Evolutionary conservation across 345 rosid species (phyloP).

Genomic region (Boechera stricta): DNA sequence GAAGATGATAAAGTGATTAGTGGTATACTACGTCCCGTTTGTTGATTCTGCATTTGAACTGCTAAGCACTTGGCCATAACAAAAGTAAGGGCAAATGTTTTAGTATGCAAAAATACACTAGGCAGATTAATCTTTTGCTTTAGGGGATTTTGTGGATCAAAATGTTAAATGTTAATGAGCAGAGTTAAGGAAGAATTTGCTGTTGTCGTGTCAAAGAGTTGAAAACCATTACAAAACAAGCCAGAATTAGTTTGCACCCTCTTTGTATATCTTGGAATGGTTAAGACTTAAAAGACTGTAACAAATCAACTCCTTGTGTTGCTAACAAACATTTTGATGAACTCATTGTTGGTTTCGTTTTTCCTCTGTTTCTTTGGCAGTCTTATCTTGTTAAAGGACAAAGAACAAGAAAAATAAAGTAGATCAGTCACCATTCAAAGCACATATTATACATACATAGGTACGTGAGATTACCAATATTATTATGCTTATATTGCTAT

Average conservation of each 20-base stretch:
- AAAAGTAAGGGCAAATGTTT: background rate
- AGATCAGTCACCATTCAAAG: slow-evolving; percentile 15
- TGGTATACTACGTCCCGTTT: slow-evolving; percentile 26
- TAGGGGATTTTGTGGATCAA: background rate
- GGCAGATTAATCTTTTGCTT: too few relatives aligned
- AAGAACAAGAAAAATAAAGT: slow-evolving; percentile 18
- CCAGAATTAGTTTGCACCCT: background rate
- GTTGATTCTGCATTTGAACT: slow-evolving; percentile 6
- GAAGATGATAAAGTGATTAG: background rate
- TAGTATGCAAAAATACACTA: too few relatives aligned
- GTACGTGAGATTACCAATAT: background rate
- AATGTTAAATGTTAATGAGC: background rate
- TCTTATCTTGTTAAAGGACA: slow-evolving; percentile 36
- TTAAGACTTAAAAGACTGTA: background rate
- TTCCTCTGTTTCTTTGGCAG: slow-evolving; percentile 30
- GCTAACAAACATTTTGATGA: background rate
- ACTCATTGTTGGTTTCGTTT: slow-evolving; percentile 3
- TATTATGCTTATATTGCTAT: background rate
- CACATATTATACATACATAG: slow-evolving; percentile 27
- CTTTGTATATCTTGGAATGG: background rate
- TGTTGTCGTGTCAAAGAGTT: background rate
- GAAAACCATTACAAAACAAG: too few relatives aligned
- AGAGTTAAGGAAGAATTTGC: background rate
- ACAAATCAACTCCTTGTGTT: background rate
- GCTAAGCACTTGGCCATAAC: background rate